Conservation (phyloP, 192 early-diverging fungal genomes). For the Funneliformis geosporum region DNA sequence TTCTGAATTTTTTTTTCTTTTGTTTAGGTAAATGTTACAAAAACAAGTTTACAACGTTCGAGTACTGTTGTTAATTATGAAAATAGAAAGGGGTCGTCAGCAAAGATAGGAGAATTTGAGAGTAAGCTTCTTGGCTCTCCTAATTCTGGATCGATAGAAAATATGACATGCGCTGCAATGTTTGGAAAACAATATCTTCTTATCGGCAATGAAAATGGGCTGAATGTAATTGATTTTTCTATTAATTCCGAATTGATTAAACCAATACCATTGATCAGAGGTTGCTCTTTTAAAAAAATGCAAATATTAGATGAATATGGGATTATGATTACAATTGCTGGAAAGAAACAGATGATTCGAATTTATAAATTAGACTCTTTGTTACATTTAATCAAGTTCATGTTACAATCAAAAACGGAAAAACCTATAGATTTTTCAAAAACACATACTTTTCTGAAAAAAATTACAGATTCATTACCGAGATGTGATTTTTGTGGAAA, state of each 20-base stretch:
- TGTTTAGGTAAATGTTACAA: not conserved
- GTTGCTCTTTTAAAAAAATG: constrained; percentile 16
- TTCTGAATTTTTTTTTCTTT: not conserved
- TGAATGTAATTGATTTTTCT: constrained; percentile 15
- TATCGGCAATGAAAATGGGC: constrained; percentile 23
- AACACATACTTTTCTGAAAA: constrained; percentile 6
- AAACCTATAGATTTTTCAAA: constrained; percentile 12
- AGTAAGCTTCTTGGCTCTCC: constrained; percentile 21
- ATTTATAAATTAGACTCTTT: constrained; percentile 5
- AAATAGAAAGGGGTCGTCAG: not conserved
- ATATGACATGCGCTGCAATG: constrained; percentile 6
- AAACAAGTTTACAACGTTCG: not conserved
- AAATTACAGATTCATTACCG: not conserved
- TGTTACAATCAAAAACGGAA: not conserved
- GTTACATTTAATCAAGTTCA: constrained; percentile 22
- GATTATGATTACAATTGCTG: constrained; percentile 16
- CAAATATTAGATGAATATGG: constrained; percentile 11
- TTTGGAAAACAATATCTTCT: constrained; percentile 27
- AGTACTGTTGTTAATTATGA: not conserved
- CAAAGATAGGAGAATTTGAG: constrained; percentile 9
- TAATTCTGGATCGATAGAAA: not conserved
- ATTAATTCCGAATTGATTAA: constrained; percentile 22
- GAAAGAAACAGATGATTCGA: constrained; percentile 18
- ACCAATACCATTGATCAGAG: constrained; percentile 16
- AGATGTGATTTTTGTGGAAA: constrained; percentile 21